A percentile compares a stretch with the other conserved stretches of the same genome.
These are phyloP conservation scores for Coemansia sp. DNA, from an alignment of 192 early-diverging fungal genomes.

Conservation along the genomic window DNA sequence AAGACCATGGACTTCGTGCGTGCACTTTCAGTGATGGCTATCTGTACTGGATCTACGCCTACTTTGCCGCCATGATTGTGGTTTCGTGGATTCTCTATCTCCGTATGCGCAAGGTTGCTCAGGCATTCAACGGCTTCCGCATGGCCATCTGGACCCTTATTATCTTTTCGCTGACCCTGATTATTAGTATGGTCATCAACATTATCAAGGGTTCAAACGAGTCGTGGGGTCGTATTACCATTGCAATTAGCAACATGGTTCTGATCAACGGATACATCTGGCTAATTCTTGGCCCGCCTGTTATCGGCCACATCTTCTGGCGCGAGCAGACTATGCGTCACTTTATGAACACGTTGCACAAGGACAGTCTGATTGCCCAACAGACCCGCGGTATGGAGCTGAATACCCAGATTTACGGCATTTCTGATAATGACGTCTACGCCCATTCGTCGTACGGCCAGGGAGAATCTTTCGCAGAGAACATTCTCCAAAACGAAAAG, in stretches of 20 bases:
- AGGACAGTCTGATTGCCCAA: constrained; percentile 42
- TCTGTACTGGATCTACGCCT: constrained; percentile 37
- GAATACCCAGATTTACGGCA: constrained; percentile 25
- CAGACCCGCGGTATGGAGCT: constrained; percentile 26
- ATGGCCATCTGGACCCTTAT: constrained; percentile 41
- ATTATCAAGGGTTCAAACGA: constrained; percentile 40
- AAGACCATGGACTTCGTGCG: constrained; percentile 35
- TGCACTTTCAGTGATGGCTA: constrained; percentile 39
- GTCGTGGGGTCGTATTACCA: constrained; percentile 35
- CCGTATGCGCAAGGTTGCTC: constrained; percentile 32
- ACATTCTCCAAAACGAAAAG: constrained; percentile 1
- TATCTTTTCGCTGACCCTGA: constrained; percentile 22
- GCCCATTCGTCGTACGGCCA: constrained; percentile 13
- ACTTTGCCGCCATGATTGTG: constrained; percentile 32
- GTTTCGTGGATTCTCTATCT: constrained; percentile 38
- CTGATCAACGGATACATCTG: constrained; percentile 37
- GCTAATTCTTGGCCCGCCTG: constrained; percentile 39
- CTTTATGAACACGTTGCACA: constrained; percentile 44
- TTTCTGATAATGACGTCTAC: constrained; percentile 22
- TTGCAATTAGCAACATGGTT: constrained; percentile 31
- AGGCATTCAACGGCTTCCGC: constrained; percentile 43
- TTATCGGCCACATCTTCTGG: constrained; percentile 39
- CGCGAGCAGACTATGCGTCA: constrained; percentile 45
- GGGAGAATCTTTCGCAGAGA: constrained; percentile 12
- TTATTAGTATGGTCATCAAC: constrained; percentile 38